Evolutionary conservation across 2,329 filamentous ascomycete genomes (phyloP).

Genomic region (Venturia effusa): DNA sequence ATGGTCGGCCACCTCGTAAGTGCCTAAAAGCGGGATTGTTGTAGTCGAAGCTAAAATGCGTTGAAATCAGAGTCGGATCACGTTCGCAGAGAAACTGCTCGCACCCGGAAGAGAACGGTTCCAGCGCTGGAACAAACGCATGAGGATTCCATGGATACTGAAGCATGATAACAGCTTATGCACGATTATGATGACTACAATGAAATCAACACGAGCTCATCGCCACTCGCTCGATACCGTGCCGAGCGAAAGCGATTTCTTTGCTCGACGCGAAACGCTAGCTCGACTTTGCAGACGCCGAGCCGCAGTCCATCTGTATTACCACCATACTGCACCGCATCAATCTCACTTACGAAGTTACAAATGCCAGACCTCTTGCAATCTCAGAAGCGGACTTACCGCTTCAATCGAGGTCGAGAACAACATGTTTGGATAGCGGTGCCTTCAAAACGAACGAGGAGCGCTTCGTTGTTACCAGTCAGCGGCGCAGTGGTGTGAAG

Average conservation of each 20-base stretch:
- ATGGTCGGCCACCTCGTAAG: conserved; percentile 31
- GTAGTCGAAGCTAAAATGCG: conserved; percentile 86
- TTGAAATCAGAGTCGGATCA: conserved; percentile 52
- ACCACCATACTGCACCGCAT: not conserved
- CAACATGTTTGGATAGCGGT: not conserved
- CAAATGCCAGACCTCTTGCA: not conserved
- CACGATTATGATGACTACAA: not conserved
- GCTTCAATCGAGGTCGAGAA: too few relatives aligned
- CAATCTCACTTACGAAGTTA: not conserved
- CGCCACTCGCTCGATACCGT: not conserved
- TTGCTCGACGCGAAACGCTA: not conserved
- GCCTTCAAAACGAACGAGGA: too few relatives aligned
- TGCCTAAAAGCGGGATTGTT: conserved; percentile 69
- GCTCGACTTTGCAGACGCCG: not conserved
- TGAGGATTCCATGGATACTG: not conserved
- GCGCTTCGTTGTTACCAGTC: too few relatives aligned
- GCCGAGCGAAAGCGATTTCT: not conserved
- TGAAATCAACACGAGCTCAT: not conserved
- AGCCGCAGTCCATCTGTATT: not conserved
- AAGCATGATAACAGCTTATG: not conserved
- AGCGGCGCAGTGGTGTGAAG: too few relatives aligned
- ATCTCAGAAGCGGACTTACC: too few relatives aligned
- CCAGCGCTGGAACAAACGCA: not conserved
- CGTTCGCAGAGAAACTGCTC: conserved; percentile 5
- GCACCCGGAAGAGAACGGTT: conserved; percentile 4